Evolutionary conservation across 2,329 filamentous ascomycete genomes (phyloP).

Genomic region (Anthostomella pinea): DNA sequence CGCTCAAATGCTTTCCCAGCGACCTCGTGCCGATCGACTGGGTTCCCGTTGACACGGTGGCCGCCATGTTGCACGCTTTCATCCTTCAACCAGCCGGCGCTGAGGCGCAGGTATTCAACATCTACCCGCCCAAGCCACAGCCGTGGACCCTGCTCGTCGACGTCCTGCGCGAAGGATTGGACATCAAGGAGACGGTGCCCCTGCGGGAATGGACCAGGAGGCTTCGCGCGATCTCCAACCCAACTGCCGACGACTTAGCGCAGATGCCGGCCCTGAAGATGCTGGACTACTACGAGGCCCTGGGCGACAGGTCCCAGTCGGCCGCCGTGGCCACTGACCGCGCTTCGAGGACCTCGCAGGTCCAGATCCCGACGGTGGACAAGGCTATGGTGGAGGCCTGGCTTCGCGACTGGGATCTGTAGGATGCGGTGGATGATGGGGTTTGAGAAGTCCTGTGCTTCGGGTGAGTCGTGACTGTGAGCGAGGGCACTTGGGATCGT

Average conservation of each 20-base stretch:
- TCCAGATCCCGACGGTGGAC: slow-evolving; percentile 4
- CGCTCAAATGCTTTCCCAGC: slow-evolving; percentile 7
- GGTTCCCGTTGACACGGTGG: slow-evolving; percentile 14
- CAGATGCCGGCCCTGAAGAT: slow-evolving; percentile 15
- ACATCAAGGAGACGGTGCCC: slow-evolving; percentile 5
- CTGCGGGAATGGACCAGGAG: slow-evolving; percentile 11
- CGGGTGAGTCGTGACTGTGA: too few relatives aligned
- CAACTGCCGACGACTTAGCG: slow-evolving; percentile 7
- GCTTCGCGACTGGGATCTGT: slow-evolving; percentile 8
- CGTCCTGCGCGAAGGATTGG: slow-evolving; percentile 2
- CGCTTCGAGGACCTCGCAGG: background rate
- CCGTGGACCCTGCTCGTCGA: slow-evolving; percentile 13
- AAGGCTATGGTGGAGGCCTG: slow-evolving; percentile 4
- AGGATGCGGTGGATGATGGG: too few relatives aligned
- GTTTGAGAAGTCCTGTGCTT: too few relatives aligned
- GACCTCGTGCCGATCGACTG: slow-evolving; percentile 11
- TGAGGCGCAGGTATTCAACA: slow-evolving; percentile 8
- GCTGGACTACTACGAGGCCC: slow-evolving; percentile 8
- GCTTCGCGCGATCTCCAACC: slow-evolving; percentile 8
- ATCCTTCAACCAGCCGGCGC: background rate
- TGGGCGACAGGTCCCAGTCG: background rate
- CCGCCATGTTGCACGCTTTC: slow-evolving; percentile 10
- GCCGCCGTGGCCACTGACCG: background rate
- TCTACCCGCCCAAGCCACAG: slow-evolving; percentile 4
- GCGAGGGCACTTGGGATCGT: too few relatives aligned